Base-by-base conservation (phyloP, 1,284 basidiomycete genomes). In the Malassezia arunalokei region DNA sequence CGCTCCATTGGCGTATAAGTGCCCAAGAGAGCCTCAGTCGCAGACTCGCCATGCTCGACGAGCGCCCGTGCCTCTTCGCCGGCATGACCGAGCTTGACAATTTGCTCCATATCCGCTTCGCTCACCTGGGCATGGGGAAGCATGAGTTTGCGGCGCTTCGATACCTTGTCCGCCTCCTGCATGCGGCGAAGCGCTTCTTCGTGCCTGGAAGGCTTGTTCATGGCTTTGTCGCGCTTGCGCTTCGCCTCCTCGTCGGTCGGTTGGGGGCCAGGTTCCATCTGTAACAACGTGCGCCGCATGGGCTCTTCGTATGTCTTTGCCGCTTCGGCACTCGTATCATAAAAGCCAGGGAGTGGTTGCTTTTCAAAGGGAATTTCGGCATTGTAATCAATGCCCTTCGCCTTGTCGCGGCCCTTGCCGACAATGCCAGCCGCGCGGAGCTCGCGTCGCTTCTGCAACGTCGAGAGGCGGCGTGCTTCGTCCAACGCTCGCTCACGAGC, bases 341-440 rank as follows among this genome's bases (percentile, higher is more conserved):
- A 99, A 76, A 98, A 99, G 1, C 94, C 94, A 5, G 89, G 78
- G 0, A 87, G 86, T 0, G 94, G 81, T 72, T 88, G 87, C 78
- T 98, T 95, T 76, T 98, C 92, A 68, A 96, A 98, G 0, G 94
- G 94, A 65, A 98, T 95, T 71, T 99, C 94, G 54, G 88, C 83
- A 70, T 95, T 98, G 77, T 98, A 98, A 83, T 96, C 92, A 89
- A 98, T 95, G 53, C 87, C 89, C 74, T 86, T 91, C 76, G 86
- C 86, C 77, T 98, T 96, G n/a, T 57, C 47, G 11, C 84, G 83
- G 76, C 91, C 92, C 31, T 78, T 75, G 60, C 79, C 74, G 51
- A 95, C 87, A 74, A 98, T 95, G 61, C 94, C 94, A 32, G 94
- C 94, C 5, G 90, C 90, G 74, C 95, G 96, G 63, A 98, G 76